Percentiles rank a stretch among this genome's conserved stretches.
Evolutionary conservation across 805 yeast genomes (phyloP).

Genomic region (Candida taoyuanica): DNA sequence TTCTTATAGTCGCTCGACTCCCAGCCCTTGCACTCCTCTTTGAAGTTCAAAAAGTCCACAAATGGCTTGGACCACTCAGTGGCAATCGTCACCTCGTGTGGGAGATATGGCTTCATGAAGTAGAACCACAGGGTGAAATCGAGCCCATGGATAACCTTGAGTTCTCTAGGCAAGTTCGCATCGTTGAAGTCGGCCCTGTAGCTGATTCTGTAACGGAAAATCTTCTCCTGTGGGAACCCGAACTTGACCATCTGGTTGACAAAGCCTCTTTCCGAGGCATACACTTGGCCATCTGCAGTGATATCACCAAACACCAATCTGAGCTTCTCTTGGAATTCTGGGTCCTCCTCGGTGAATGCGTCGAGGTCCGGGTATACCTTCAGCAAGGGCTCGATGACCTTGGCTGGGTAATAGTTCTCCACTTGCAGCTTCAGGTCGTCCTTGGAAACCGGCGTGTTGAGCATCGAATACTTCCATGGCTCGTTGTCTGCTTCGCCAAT

Average conservation of each 20-base stretch:
- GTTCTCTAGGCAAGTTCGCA: constrained; percentile 18
- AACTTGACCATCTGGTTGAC: constrained; percentile 23
- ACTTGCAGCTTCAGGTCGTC: constrained; percentile 30
- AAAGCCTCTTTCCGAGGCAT: constrained; percentile 35
- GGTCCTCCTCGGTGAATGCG: constrained; percentile 16
- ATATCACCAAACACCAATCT: constrained; percentile 31
- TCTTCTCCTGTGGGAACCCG: constrained; percentile 27
- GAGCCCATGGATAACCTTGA: constrained; percentile 34
- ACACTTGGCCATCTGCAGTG: constrained; percentile 36
- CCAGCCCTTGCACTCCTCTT: constrained; percentile 29
- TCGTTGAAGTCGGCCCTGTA: constrained; percentile 28
- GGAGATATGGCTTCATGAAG: constrained; percentile 23
- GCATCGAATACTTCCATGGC: constrained; percentile 28
- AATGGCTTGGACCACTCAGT: constrained; percentile 30
- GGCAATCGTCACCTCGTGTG: constrained; percentile 25
- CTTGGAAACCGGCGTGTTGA: constrained; percentile 29
- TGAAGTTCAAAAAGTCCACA: constrained; percentile 27
- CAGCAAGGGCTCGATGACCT: constrained; percentile 24
- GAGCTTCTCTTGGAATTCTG: constrained; percentile 19
- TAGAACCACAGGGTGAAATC: constrained; percentile 36
- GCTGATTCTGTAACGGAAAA: constrained; percentile 30
- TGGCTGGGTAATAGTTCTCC: constrained; percentile 34
- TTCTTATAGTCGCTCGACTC: constrained; percentile 24
- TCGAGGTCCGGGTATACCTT: constrained; percentile 23
- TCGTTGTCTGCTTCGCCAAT: constrained; percentile 36